Conservation (phyloP, 257 asterid genomes). For the Vinca minor region DNA sequence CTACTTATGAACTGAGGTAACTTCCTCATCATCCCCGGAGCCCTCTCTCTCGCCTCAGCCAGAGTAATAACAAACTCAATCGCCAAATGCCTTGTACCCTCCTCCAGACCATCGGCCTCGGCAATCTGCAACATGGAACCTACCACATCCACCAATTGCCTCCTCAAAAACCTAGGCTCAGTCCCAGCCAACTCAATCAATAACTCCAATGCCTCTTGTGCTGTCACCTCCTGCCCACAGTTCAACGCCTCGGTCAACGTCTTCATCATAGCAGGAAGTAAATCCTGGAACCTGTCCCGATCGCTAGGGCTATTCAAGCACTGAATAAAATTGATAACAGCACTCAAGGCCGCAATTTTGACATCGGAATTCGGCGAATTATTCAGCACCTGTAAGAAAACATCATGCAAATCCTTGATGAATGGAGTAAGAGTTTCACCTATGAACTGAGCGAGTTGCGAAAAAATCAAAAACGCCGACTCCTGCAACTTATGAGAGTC, state of each 20-base stretch:
- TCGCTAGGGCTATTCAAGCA: conserved; percentile 63
- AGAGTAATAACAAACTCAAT: conserved; percentile 88
- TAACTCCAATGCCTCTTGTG: conserved; percentile 91
- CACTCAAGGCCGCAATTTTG: conserved; percentile 86
- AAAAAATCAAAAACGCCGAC: conserved; percentile 66
- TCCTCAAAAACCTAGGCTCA: conserved; percentile 81
- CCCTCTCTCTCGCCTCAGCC: conserved; percentile 93
- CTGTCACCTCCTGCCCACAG: conserved; percentile 82
- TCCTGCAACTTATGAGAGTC: conserved; percentile 61
- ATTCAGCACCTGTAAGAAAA: conserved; percentile 57
- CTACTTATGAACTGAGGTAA: conserved; percentile 82
- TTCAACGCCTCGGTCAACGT: conserved; percentile 91
- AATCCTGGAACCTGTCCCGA: conserved; percentile 91
- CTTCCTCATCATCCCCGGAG: conserved; percentile 99
- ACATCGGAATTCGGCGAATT: conserved; percentile 53
- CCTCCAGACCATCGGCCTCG: conserved; percentile 84
- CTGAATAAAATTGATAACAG: conserved; percentile 84
- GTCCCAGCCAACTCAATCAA: conserved; percentile 91
- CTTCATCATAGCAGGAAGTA: conserved; percentile 87
- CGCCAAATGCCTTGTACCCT: conserved; percentile 90
- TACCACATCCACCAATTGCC: conserved; percentile 88
- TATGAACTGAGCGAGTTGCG: conserved; percentile 73
- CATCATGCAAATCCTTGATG: conserved; percentile 74
- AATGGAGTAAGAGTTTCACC: conserved; percentile 62
- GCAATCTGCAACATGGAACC: conserved; percentile 93